Evolutionary conservation across 1,139 yeast species (phyloP).

Genomic region (Geotrichum carabidarum): DNA sequence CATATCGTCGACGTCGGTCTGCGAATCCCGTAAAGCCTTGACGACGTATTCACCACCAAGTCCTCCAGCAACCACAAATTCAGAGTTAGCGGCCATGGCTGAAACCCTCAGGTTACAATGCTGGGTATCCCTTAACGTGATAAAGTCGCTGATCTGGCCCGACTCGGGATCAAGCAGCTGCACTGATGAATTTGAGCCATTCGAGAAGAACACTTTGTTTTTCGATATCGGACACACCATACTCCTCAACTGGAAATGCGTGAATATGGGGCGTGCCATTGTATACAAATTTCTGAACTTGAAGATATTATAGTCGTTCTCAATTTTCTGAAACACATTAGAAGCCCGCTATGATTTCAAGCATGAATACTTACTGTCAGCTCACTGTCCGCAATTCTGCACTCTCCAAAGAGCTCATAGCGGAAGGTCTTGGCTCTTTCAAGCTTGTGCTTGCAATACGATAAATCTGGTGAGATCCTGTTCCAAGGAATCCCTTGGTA

Average conservation of each 20-base stretch:
- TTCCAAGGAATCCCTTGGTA: slow-evolving; percentile 19
- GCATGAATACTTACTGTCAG: too few relatives aligned
- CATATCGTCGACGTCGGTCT: slow-evolving; percentile 24
- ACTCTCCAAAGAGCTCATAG: too few relatives aligned
- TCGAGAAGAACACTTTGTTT: slow-evolving; percentile 34
- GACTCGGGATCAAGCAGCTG: slow-evolving; percentile 32
- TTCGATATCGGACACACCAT: slow-evolving; percentile 44
- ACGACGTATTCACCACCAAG: slow-evolving; percentile 51
- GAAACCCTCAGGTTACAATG: slow-evolving; percentile 41
- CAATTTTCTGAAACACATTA: too few relatives aligned
- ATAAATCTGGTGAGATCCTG: background rate
- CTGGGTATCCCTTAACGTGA: slow-evolving; percentile 4
- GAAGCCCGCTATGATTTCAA: too few relatives aligned
- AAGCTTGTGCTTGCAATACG: background rate
- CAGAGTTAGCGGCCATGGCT: slow-evolving; percentile 45
- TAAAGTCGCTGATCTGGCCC: slow-evolving; percentile 39
- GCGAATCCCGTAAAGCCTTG: slow-evolving; percentile 26
- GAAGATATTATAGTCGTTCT: slow-evolving; percentile 12
- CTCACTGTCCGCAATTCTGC: too few relatives aligned
- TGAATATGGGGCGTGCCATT: slow-evolving; percentile 46
- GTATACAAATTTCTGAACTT: slow-evolving; percentile 44
- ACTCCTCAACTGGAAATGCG: slow-evolving; percentile 56
- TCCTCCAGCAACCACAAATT: slow-evolving; percentile 50
- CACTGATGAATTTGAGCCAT: slow-evolving; percentile 29
- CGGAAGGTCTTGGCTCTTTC: too few relatives aligned